Base-by-base conservation (phyloP, 202 grass and related monocot genomes). In the Eragrostis tef region DNA sequence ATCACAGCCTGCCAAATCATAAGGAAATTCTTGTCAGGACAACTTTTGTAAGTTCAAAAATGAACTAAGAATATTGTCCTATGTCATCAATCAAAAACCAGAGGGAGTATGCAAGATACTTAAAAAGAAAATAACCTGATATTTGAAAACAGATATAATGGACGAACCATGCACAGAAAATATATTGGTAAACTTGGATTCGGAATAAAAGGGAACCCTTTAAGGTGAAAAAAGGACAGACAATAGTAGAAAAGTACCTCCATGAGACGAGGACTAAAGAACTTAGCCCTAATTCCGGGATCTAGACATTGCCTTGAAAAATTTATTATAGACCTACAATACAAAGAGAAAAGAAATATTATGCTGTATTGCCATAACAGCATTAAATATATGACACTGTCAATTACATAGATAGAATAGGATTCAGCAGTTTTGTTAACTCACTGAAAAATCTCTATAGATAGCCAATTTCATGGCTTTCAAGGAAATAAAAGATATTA, bases 181-280 rank as follows among this genome's bases (percentile, higher is more conserved):
- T 50, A 71, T 77, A 85, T 22, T 12, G 16, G 27, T 85, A 50
- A 64, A 75, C 49, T 81, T 9, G 54, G 20, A n/a, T 81, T 44
- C 36, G 43, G 29, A 54, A 71, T 41, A 66, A 61, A 49, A 67
- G 4, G 29, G 1, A 29, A 21, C 69, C 54, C 45, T 62, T 56
- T 60, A 68, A 43, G 19, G 5, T 39, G 0, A 39, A 39, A 34
- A 22, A 47, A 74, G 78, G 12, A 31, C 1, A 31, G 25, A 63
- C 41, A 44, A 50, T 17, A 70, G 74, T 65, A 86, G 70, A 86
- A 87, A 82, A 51, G 45, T 85, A 98, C 95, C 92, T 98, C 95
- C 95, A 91, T 98, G 41, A 98, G 82, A 66, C 95, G 86, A 45
- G 95, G 92, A 91, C 95, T 98, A 79, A 98, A 98, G 84, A 90